A percentile compares a stretch with the other conserved stretches of the same genome.
phyloP scores from a whole-genome alignment of 129 eudicot species.

The Flaveria trinervia region DNA sequence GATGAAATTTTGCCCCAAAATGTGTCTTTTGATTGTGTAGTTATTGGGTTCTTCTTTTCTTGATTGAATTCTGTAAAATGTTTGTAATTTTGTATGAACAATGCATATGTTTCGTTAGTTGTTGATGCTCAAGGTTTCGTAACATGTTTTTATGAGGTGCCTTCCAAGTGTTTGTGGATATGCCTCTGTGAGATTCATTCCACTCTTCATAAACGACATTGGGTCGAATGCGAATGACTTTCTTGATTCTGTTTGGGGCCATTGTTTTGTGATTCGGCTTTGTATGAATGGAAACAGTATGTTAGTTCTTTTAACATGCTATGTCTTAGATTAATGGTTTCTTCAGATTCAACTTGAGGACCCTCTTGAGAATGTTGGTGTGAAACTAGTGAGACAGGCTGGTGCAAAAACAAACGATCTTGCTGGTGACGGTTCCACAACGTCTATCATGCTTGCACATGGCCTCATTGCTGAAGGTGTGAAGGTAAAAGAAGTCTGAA shows the following conservation, averaged over 20 bases:
- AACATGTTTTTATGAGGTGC: too few species aligned
- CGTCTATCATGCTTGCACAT: slow-evolving; percentile 89
- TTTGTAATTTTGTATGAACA: too few species aligned
- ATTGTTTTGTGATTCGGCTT: neutral
- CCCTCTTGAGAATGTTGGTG: slow-evolving; percentile 91
- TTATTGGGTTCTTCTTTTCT: too few species aligned
- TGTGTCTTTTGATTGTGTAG: too few species aligned
- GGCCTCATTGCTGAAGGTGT: slow-evolving; percentile 93
- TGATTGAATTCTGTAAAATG: too few species aligned
- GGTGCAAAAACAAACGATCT: slow-evolving; percentile 91
- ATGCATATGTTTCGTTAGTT: too few species aligned
- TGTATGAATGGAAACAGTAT: neutral
- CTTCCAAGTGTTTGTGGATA: slow-evolving; percentile 29
- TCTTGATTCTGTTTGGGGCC: neutral
- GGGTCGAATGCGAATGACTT: neutral
- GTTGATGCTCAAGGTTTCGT: too few species aligned
- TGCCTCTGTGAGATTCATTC: neutral
- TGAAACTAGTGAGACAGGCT: slow-evolving; percentile 85
- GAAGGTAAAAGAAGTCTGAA: slow-evolving; percentile 44
- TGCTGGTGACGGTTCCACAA: slow-evolving; percentile 95
- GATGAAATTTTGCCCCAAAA: too few species aligned
- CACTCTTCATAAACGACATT: neutral
- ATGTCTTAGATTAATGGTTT: slow-evolving; percentile 17
- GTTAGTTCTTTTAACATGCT: slow-evolving; percentile 9
- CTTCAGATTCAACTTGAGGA: slow-evolving; percentile 85